Evolutionary conservation across 1,284 basidiomycete genomes (phyloP), one percentile per base, ranked within the genome.

Genomic region (Cutaneotrichosporon mucoides): DNA sequence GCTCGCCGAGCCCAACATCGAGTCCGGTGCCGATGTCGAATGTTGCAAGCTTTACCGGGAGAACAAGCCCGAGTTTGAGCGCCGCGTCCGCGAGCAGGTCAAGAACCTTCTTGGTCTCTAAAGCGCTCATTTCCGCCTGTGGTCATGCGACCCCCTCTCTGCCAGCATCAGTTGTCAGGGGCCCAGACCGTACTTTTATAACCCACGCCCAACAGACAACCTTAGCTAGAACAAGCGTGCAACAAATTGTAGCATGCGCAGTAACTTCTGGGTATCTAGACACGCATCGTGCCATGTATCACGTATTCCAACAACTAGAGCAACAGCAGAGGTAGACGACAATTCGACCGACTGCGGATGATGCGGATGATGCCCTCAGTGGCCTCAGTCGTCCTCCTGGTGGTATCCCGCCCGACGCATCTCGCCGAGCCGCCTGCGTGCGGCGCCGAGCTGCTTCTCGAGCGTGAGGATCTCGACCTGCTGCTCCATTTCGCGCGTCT

Each of bases 1-100:
- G 95, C 85, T 99, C n/a, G 94, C 96, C 87, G 95, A 99, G 81
- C 96, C 96, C n/a, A 99, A 99, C 79, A 84, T 98, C 56, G 96
- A 99, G 80, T 92, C 89, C 66, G 95, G 95, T 38, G 96, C 96
- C 49, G 98, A 98, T 79, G 90, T 99, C 62, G 95, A 99, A 79
- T 93, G 90, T 73, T 92, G 91, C 82, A 97, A 97, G 79, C 81
- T 96, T 49, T 96, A 94, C 75, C 84, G 93, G 58, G 92, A 96
- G 66, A 87, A 96, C 76, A 84, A 83, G 57, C 74, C 79, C 63
- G 79, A 81, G 64, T 83, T 81, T 65, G 81, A 82, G 64, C 68
- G 80, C 48, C 71, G 77, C 13, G 81, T 83, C 5, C 64, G 81
- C 34, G 72, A 74, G 54, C 78, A 80, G 60, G 81, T 82, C 35